Base-by-base conservation (phyloP, 768 basidiomycete genomes). In the Suillus cothurnatus region DNA sequence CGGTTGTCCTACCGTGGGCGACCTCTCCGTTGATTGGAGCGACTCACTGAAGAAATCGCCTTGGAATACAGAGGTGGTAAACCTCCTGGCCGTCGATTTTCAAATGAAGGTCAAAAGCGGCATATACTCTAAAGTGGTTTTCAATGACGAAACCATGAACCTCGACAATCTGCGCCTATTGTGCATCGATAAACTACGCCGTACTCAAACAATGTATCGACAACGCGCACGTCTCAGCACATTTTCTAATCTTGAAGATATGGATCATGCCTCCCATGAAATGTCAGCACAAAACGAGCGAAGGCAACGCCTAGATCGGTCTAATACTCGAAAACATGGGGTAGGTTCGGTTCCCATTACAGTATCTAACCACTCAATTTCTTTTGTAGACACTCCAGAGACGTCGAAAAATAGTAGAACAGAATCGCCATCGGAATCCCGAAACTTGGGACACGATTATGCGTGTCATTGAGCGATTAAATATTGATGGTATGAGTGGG, bases 401-500 rank as follows among this genome's bases (percentile, higher is more conserved):
- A 45, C 28, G 8, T 17, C n/a, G 26, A 36, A 26, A 60, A 56
- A 63, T 68, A 4, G n/a, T 17, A 3, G 12, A 3, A 3, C 38
- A 66, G 31, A 68, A 68, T 41, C 3, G 28, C 19, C 61, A 39
- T 9, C 14, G 14, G 31, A 58, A 68, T 55, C 57, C 64, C 19
- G n/a, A 59, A 32, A 17, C 6, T 3, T 68, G 57, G 57, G 50
- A 62, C 28, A 26, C 23, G 3, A 50, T 62, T 28, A 1, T 1
- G 5, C 28, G 45, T 8, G 47, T 62, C 4, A 43, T 59, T 26
- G 28, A 28, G 5, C 6, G 32, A 31, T 61, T 68, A 6, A 28
- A 26, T 34, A 14, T 68, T 6, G 28, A 66, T 6, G 65, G 65
- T 8, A 66, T 67, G 66, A 67, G 64, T 28, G 53, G 53, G 34